Base-by-base conservation (phyloP, 768 basidiomycete species). In the Tulasnella sp. region DNA sequence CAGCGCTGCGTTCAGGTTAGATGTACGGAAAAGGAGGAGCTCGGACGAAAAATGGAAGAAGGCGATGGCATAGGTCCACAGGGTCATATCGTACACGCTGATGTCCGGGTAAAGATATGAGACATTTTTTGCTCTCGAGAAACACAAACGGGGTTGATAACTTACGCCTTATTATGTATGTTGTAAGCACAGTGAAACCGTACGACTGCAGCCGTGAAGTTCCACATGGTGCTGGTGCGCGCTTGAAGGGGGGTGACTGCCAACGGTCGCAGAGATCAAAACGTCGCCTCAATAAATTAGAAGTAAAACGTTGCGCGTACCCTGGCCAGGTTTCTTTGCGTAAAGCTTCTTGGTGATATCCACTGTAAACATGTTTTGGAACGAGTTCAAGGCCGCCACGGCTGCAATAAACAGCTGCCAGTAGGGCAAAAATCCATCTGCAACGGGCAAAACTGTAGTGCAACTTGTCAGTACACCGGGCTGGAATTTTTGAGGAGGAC, bases 201-300 rank as follows among this genome's bases (percentile, higher is more conserved):
- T 48, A 98, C 81, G 43, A 85, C 71, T 21, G 86, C 88, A 6
- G 89, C 80, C 4, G 85, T 83, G 49, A 94, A 68, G 0, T 93
- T 97, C 94, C 94, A 99, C 1, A 80, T 76, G 1, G 79, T 93
- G 67, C 96, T 96, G 4, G 91, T 87, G 43, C 94, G 78, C 35
- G 88, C 85, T 62, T 93, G 88, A 17, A 98, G 75, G 15, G 75
- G 69, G 6, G 89, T 92, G 9, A 99, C 94, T 94, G 21, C 53
- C 19, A 32, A 36, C 46, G 27, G 49, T 46, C 21, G 17, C 54
- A 51, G 31, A 32, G 34, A 36, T 54, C 50, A 52, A 58, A 21
- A 31, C 58, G 27, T 21, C 17, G 40, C 27, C 11, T 12, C 17
- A 21, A 32, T 39, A 15, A 6, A 58, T 61, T 27, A 7, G 31